Base-by-base conservation (phyloP, 306 rosid species). In the Mucuna pruriens region DNA sequence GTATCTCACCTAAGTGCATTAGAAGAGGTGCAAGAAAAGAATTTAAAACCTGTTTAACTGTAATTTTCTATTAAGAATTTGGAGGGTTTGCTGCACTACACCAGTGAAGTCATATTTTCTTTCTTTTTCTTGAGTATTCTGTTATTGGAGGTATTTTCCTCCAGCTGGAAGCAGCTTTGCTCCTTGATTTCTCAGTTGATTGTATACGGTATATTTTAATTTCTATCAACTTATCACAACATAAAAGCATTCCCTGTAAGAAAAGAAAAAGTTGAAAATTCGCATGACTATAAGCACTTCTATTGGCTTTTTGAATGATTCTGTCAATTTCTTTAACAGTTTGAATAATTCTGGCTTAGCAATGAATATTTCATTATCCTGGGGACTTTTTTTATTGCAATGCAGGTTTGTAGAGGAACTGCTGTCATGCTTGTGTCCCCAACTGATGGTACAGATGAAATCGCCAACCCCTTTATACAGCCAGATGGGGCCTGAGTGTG, bases 381-480 rank as follows among this genome's bases (percentile, higher is more conserved):
- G 7, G 66, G 64, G 26, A 64, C 71, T 44, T 38, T 31, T 40
- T 40, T 71, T 77, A 34, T 78, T 60, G 20, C 66, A 29, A 39
- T 85, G 85, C 91, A 95, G 99, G 98, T 93, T 64, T 95, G 99
- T 65, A 90, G 99, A 85, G 99, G 99, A 86, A 95, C 99, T 69
- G 99, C 99, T 57, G 99, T 95, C 38, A 95, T 95, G 99, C 98
- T 95, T 12, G 99, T 95, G 80, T 95, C 99, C 26, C 99, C 99
- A 71, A 91, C 97, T 44, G 99, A 95, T 74, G 99, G 99, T 23
- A 95, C 99, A 26, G 98, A 95, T 79, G 99, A 93, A 92, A 95
- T 95, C 66, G 94, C 97, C 19, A 95, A 95, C 91, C 99, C 99
- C 57, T 95, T 95, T 76, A 26, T 92, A 80, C 97, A 93, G 87